These are phyloP conservation scores for Apophysomyces sp. DNA, from an alignment of 371 early-diverging fungal genomes.

Conservation along the genomic window DNA sequence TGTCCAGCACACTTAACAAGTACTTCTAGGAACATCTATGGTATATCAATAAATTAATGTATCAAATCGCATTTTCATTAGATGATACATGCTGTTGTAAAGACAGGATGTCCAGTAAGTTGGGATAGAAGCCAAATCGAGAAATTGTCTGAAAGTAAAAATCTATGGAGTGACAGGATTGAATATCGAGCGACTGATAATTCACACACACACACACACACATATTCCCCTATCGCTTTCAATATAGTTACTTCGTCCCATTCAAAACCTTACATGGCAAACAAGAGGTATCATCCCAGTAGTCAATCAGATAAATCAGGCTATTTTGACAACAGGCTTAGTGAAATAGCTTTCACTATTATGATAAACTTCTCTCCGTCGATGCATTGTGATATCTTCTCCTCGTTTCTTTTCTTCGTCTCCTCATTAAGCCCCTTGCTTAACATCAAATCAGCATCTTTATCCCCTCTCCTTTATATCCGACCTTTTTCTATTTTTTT, in stretches of 20 bases:
- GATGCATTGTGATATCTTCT: not conserved
- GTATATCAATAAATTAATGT: too few species aligned
- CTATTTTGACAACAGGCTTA: not conserved
- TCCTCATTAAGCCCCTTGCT: not conserved
- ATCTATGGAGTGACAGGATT: not conserved
- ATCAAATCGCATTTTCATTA: too few species aligned
- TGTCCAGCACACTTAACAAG: too few species aligned
- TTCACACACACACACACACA: not conserved
- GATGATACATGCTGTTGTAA: too few species aligned
- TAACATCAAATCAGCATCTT: not conserved
- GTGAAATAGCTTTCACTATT: not conserved
- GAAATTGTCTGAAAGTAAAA: too few species aligned
- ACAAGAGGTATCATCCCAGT: not conserved
- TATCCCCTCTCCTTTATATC: constrained; percentile 1
- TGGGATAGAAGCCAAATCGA: too few species aligned
- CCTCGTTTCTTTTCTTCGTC: not conserved
- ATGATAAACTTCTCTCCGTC: not conserved
- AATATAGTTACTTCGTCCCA: not conserved
- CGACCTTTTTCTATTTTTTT: not conserved
- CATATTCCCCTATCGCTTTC: not conserved
- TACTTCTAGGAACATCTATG: too few species aligned
- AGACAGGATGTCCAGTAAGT: too few species aligned
- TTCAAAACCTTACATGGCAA: too few species aligned
- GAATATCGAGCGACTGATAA: not conserved
- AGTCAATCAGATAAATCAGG: not conserved